Evolutionary conservation across 2,329 filamentous ascomycete species (phyloP).

Genomic region (Huntiella omanensis): DNA sequence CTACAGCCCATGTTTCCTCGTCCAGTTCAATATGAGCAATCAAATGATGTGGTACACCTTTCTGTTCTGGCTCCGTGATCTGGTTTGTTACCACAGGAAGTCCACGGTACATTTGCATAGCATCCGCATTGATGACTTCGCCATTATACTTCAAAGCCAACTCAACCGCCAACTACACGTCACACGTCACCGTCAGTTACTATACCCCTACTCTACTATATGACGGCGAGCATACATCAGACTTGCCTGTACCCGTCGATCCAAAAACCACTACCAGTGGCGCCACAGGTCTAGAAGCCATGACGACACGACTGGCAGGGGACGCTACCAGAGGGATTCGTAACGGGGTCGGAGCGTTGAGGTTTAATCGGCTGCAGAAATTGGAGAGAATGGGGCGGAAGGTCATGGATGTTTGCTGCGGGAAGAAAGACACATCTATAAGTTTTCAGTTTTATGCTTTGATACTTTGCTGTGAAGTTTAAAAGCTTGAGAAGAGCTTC

Average conservation of each 20-base stretch:
- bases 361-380: constrained; percentile 1
- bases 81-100: constrained; percentile 94
- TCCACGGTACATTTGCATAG: constrained; percentile 91
- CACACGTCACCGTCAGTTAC: not conserved
- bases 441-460: too few relatives aligned
- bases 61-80: constrained; percentile 53
- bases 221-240: constrained; percentile 41
- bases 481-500: too few relatives aligned
- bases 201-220: constrained; percentile 12
- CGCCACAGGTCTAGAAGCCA: constrained; percentile 21
- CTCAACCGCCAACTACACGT: constrained; percentile 62
- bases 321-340: constrained; percentile 12
- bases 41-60: constrained; percentile 72
- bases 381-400: not conserved
- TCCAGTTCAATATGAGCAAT: constrained; percentile 59
- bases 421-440: too few relatives aligned
- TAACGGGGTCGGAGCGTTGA: not conserved
- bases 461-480: too few relatives aligned
- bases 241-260: constrained; percentile 85
- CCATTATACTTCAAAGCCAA: constrained; percentile 68
- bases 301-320: not conserved
- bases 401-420: not conserved
- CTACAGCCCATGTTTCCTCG: constrained; percentile 68
- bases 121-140: constrained; percentile 92
- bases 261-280: constrained; percentile 70